Evolutionary conservation across 1,139 yeast genomes (phyloP).

Genomic region (Candida sojae): DNA sequence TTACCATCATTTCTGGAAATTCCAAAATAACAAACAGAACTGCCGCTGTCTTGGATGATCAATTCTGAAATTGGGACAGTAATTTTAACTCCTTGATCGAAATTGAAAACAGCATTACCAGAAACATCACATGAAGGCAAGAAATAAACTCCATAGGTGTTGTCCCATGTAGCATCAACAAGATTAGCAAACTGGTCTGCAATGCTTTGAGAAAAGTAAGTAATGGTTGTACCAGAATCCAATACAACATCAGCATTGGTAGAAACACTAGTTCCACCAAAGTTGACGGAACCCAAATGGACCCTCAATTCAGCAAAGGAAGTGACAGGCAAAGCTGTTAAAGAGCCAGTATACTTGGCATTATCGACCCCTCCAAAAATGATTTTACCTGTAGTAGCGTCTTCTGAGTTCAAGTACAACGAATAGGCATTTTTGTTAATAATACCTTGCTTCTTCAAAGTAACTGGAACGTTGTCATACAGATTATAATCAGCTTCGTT

Average conservation of each 20-base stretch:
- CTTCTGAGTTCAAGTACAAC: constrained; percentile 27
- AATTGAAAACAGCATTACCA: constrained; percentile 19
- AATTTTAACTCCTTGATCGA: constrained; percentile 31
- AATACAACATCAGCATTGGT: constrained; percentile 10
- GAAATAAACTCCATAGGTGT: constrained; percentile 6
- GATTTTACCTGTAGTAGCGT: constrained; percentile 23
- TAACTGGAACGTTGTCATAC: constrained; percentile 34
- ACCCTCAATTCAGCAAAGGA: constrained; percentile 1
- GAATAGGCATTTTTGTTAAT: constrained; percentile 45
- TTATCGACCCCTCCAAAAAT: constrained; percentile 33
- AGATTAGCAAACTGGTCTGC: constrained; percentile 12
- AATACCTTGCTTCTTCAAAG: constrained; percentile 40
- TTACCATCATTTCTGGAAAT: constrained; percentile 6
- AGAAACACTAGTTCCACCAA: constrained; percentile 4
- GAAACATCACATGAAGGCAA: constrained; percentile 9
- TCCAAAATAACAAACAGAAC: constrained; percentile 10
- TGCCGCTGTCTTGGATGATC: constrained; percentile 6
- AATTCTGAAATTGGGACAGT: constrained; percentile 29
- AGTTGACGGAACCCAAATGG: constrained; percentile 7
- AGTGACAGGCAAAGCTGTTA: constrained; percentile 13
- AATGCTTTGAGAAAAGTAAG: constrained; percentile 22
- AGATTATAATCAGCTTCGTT: constrained; percentile 14
- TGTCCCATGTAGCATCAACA: constrained; percentile 24
- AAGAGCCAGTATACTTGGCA: constrained; percentile 25
- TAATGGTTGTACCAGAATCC: constrained; percentile 33